phyloP scores from a whole-genome alignment of 176 grass and related monocot genomes.

The Aegilops umbellulata region DNA sequence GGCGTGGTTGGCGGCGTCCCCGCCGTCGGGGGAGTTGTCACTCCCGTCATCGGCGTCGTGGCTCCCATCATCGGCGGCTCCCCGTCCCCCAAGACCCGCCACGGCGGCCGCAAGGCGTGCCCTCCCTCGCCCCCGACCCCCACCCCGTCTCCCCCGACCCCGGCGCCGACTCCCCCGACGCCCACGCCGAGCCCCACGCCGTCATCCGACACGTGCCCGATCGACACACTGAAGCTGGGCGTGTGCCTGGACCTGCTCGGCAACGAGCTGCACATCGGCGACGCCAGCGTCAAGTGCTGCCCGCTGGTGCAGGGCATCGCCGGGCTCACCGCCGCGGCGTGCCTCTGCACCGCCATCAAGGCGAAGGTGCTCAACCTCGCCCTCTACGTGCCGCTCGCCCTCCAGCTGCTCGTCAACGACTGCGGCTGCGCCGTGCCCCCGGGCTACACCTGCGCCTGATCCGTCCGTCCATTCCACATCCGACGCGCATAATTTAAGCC shows the following conservation, averaged over 20 bases:
- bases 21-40: not conserved
- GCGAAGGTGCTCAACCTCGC: constrained; percentile 54
- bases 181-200: constrained; percentile 30
- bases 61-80: no score
- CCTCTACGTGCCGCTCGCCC: constrained; percentile 50
- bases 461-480: no score
- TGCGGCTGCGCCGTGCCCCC: constrained; percentile 61
- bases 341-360: constrained; percentile 77
- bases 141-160: constrained; percentile 20
- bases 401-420: constrained; percentile 50
- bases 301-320: constrained; percentile 39
- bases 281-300: constrained; percentile 59
- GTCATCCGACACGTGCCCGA: constrained; percentile 41
- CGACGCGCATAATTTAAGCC: not conserved
- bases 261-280: constrained; percentile 50
- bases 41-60: not conserved
- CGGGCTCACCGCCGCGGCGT: constrained; percentile 44
- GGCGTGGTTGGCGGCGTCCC: not conserved
- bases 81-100: not conserved
- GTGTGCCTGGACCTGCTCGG: constrained; percentile 54
- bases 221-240: constrained; percentile 66
- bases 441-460: constrained; percentile 62
- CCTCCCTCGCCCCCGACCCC: constrained; percentile 25
- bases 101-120: constrained; percentile 47
- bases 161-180: not conserved